Base-by-base conservation (phyloP, 768 basidiomycete genomes). In the Pleurotus citrinopileatus region DNA sequence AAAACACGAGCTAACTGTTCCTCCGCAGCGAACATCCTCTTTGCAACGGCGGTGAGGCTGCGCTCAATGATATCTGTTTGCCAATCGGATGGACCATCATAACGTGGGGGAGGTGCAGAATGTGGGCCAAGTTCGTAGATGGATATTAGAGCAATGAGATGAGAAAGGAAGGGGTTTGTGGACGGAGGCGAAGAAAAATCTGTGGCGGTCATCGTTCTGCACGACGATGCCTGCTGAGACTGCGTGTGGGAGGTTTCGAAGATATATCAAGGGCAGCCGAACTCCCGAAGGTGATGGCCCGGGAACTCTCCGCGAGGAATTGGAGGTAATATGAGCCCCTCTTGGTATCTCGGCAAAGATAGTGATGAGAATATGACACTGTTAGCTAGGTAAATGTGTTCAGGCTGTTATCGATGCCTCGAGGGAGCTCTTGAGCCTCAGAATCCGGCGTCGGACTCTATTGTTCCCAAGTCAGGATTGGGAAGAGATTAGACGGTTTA, bases 61-160 rank as follows among this genome's bases (percentile, higher is more conserved):
- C 77, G 76, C 28, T 80, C 66, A 60, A 86, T 81, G 57, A 73
- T 71, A 52, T 84, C 80, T 19, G 80, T 84, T 60, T 83, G 78
- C 79, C 76, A 80, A 67, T 82, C 76, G 50, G 69, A 55, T 4
- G 80, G 80, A 1, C 84, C 84, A 57, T 69, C 66, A 64, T 82
- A 83, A 46, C 72, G 72, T 27, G 82, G 82, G 56, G 72, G 67
- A 36, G 82, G 79, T n/a, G 74, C 70, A 12, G 74, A 70, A 57
- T 68, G 63, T 19, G 80, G 79, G 44, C 80, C 79, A 43, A 79
- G 73, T 56, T 84, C 81, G 61, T 83, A 86, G 9, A 81, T 67
- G 15, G 84, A 83, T 25, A 86, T 70, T 6, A 84, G 66, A 20
- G 81, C 76, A 57, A 83, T 73, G 44, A 86, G 79, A 62, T 86